Base-by-base conservation (phyloP, 495 filamentous ascomycete genomes). In the Daldinia vernicosa region DNA sequence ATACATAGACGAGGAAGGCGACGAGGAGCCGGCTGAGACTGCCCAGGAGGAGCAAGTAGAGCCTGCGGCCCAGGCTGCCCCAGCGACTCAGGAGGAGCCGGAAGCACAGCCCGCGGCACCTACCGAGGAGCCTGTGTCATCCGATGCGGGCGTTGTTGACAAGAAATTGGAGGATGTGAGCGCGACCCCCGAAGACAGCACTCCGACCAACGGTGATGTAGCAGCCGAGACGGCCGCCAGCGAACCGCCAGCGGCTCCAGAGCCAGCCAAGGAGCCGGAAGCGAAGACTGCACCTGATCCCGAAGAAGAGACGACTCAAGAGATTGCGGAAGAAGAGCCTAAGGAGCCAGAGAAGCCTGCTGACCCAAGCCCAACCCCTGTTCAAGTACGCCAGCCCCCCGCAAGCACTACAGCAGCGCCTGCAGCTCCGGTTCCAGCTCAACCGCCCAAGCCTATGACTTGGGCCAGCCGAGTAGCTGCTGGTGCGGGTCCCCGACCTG, bases 401-500 rank as follows among this genome's bases (percentile, higher is more conserved):
- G 74, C 83, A 40, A 79, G 77, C 37, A 70, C 78, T 50, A 71
- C 76, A 1, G 53, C 53, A 35, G 53, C 30, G 7, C 53, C 53
- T 54, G 77, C 82, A 0, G 73, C 72, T 19, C 63, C 78, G 7
- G 53, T 35, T 50, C 75, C 77, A 12, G 70, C 72, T 6, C 82
- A 77, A 66, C 79, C 88, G 32, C 73, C 84, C 17, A 87, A 84
- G 74, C 89, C 89, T 30, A 93, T 94, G 88, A 97, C 93, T 32
- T 98, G 96, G 96, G 95, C 95, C 30, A 95, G 84, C 80, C 88
- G 95, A 9, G 86, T 87, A 9, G 82, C 84, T 62, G 84, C 85
- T 39, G 80, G 80, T 53, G 80, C 79, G 35, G 77, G 80, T 54
- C 69, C 81, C 6, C 80, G 82, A 33, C 83, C 86, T 14, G 83